A percentile compares a stretch with the other conserved stretches of the same genome.
These are phyloP conservation scores for Claviceps arundinis DNA, from an alignment of 2,329 filamentous ascomycete genomes.

Conservation along the genomic window DNA sequence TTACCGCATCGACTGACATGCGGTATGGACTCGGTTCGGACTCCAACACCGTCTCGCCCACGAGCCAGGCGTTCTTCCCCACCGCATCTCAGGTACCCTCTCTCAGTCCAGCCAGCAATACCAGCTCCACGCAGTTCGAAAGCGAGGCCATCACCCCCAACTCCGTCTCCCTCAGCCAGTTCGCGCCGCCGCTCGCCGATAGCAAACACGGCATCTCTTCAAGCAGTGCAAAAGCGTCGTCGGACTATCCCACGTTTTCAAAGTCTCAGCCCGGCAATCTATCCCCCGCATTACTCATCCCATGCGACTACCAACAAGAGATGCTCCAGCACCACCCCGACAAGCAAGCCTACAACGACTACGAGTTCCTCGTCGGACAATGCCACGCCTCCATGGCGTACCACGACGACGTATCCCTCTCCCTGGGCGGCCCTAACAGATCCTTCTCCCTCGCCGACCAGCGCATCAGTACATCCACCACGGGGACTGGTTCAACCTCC, in stretches of 20 bases:
- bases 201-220: constrained; percentile 14
- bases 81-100: constrained; percentile 29
- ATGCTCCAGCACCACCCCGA: constrained; percentile 26
- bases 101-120: constrained; percentile 36
- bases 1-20: constrained; percentile 12
- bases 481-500: constrained; percentile 32
- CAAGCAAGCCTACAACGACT: constrained; percentile 18
- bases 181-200: constrained; percentile 34
- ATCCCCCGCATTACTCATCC: constrained; percentile 50
- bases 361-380: constrained; percentile 12
- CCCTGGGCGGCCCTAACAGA: constrained; percentile 8
- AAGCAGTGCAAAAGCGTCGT: constrained; percentile 22
- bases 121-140: constrained; percentile 19
- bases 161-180: constrained; percentile 31
- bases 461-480: constrained; percentile 43
- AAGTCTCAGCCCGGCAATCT: constrained; percentile 46
- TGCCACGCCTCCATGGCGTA: constrained; percentile 7
- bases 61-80: constrained; percentile 12
- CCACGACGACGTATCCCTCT: constrained; percentile 9
- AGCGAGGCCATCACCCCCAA: constrained; percentile 32
- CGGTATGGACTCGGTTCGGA: constrained; percentile 13
- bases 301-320: constrained; percentile 43
- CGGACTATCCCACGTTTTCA: constrained; percentile 40
- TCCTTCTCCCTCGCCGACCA: constrained; percentile 17
- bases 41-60: constrained; percentile 8